These are phyloP conservation scores for Penicillium pancosmium DNA, from an alignment of 495 filamentous ascomycete genomes.

Conservation along the genomic window DNA sequence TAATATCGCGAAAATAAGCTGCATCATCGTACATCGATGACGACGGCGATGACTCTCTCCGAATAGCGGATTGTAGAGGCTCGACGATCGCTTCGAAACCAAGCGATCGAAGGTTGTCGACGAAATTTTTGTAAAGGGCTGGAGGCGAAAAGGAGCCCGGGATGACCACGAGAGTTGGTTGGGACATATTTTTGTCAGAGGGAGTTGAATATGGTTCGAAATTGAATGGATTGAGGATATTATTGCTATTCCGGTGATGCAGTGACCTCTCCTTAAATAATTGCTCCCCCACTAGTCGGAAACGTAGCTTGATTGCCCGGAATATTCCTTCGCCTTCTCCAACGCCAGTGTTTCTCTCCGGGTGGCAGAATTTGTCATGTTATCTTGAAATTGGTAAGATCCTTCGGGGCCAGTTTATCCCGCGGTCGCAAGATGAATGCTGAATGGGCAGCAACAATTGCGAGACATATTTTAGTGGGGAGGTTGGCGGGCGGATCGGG, in stretches of 20 bases:
- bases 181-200: background rate
- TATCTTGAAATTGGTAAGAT: too few relatives aligned
- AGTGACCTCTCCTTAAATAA: too few relatives aligned
- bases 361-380: too few relatives aligned
- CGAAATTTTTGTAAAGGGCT: background rate
- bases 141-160: conserved; percentile 41
- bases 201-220: background rate
- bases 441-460: too few relatives aligned
- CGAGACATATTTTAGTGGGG: too few relatives aligned
- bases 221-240: background rate
- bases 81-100: background rate
- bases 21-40: background rate
- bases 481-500: too few relatives aligned
- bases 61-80: background rate
- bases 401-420: too few relatives aligned
- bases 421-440: too few relatives aligned
- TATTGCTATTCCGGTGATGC: background rate
- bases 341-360: too few relatives aligned
- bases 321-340: too few relatives aligned
- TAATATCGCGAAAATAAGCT: background rate
- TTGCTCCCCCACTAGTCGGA: too few relatives aligned
- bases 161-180: conserved; percentile 32
- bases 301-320: too few relatives aligned
- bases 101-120: background rate
- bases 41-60: background rate